Evolutionary conservation across 2,329 filamentous ascomycete genomes (phyloP).

Genomic region (Pseudogymnoascus sp.): DNA sequence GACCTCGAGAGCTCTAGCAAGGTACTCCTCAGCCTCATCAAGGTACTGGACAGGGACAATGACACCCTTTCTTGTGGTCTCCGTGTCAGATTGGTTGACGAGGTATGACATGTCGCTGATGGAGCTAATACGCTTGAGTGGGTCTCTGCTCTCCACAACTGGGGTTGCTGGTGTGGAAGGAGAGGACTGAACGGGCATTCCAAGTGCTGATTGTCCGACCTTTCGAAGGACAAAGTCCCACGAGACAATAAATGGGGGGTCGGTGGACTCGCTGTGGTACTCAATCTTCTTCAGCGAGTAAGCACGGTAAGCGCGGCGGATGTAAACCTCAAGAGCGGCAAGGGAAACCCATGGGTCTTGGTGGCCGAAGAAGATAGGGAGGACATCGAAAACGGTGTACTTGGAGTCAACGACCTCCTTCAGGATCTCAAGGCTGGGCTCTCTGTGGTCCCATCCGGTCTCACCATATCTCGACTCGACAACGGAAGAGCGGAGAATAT

Average conservation of each 20-base stretch:
- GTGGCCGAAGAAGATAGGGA: slow-evolving; percentile 92
- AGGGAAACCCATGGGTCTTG: slow-evolving; percentile 89
- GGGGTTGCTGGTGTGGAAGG: slow-evolving; percentile 80
- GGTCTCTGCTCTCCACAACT: slow-evolving; percentile 46
- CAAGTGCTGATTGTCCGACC: slow-evolving; percentile 85
- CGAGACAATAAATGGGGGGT: slow-evolving; percentile 71
- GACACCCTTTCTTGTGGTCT: slow-evolving; percentile 83
- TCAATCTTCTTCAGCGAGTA: slow-evolving; percentile 85
- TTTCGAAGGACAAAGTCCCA: slow-evolving; percentile 97
- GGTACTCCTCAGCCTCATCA: slow-evolving; percentile 83
- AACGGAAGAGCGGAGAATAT: slow-evolving; percentile 91
- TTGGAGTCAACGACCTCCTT: slow-evolving; percentile 98
- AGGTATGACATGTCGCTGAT: slow-evolving; percentile 96
- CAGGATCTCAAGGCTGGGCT: slow-evolving; percentile 82
- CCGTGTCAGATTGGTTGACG: slow-evolving; percentile 57
- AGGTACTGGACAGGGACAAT: slow-evolving; percentile 90
- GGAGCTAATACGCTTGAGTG: slow-evolving; percentile 79
- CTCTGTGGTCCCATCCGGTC: slow-evolving; percentile 91
- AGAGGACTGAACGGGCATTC: slow-evolving; percentile 68
- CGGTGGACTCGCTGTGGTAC: slow-evolving; percentile 66
- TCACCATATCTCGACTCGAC: slow-evolving; percentile 96
- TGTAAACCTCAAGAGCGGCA: slow-evolving; percentile 90
- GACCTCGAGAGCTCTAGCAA: slow-evolving; percentile 75
- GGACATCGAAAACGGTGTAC: slow-evolving; percentile 95
- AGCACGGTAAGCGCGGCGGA: slow-evolving; percentile 91